Evolutionary conservation across 352 stramenopile genomes (phyloP).

Genomic region (Pythium rhizo-oryzae): DNA sequence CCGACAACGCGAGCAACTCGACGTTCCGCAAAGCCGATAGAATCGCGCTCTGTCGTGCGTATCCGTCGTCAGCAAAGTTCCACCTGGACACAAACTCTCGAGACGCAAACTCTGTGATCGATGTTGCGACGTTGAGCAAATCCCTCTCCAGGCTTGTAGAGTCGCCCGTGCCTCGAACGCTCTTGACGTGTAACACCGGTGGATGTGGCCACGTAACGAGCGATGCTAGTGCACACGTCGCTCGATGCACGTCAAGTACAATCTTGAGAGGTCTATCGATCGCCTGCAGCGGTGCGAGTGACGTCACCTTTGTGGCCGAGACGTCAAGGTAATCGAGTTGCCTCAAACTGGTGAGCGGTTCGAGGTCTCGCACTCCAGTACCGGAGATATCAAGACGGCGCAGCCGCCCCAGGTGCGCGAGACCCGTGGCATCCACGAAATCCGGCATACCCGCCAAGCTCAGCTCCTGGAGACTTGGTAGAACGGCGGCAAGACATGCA

Average conservation of each 20-base stretch:
- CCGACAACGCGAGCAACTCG: not conserved
- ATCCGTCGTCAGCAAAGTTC: not conserved
- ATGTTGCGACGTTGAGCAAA: not conserved
- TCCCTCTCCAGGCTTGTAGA: not conserved
- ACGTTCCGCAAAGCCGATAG: not conserved
- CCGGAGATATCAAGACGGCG: constrained; percentile 16
- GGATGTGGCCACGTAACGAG: not conserved
- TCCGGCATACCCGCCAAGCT: not conserved
- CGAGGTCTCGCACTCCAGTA: constrained; percentile 17
- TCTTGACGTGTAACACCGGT: not conserved
- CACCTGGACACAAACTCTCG: not conserved
- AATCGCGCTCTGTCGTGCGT: not conserved
- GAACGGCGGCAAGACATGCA: not conserved
- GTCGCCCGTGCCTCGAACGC: not conserved
- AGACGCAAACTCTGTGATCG: constrained; percentile 1
- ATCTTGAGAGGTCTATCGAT: not conserved
- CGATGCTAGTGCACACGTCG: not conserved
- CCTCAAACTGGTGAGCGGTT: not conserved
- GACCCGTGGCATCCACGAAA: constrained; percentile 2
- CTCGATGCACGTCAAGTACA: not conserved
- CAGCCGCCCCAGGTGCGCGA: not conserved
- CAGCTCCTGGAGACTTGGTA: constrained; percentile 5
- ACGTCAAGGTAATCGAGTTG: constrained; percentile 8
- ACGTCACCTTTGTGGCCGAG: not conserved
- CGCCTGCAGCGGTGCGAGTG: constrained; percentile 3